phyloP scores from a whole-genome alignment of 2,329 filamentous ascomycete species.

The Fusarium duplospermum region DNA sequence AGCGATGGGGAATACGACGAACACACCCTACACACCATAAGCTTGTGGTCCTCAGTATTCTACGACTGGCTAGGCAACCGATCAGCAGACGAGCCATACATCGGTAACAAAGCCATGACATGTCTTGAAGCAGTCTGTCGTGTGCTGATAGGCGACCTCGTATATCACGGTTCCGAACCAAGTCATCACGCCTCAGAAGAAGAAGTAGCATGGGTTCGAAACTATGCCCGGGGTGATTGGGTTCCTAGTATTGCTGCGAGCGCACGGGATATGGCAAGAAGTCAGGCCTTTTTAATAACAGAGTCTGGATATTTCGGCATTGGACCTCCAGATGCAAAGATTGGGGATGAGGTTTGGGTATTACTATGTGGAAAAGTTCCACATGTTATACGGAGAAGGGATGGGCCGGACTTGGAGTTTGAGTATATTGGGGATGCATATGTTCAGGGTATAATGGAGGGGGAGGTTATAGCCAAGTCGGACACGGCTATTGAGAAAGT shows the following conservation, averaged over 20 bases:
- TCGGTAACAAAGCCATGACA: neutral
- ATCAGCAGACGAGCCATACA: neutral
- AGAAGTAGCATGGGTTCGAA: neutral
- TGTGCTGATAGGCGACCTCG: neutral
- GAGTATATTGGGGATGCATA: neutral
- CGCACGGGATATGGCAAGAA: neutral
- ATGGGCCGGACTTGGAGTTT: neutral
- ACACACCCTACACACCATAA: neutral
- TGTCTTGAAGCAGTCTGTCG: neutral
- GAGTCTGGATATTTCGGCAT: neutral
- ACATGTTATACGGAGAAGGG: neutral
- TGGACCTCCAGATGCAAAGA: neutral
- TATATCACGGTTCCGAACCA: neutral
- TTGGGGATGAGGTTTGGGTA: neutral
- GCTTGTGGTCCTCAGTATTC: neutral
- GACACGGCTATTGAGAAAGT: neutral
- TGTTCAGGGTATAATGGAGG: slow-evolving; percentile 2
- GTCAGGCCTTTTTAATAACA: neutral
- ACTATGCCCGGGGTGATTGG: neutral
- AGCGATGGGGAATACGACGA: neutral
- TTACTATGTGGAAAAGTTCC: neutral
- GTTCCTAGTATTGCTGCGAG: neutral
- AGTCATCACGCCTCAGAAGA: neutral
- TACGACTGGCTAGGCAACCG: neutral
- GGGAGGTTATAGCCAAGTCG: neutral